Conservation (phyloP, 805 yeast species). For the Cyberlindnera mrakii region DNA sequence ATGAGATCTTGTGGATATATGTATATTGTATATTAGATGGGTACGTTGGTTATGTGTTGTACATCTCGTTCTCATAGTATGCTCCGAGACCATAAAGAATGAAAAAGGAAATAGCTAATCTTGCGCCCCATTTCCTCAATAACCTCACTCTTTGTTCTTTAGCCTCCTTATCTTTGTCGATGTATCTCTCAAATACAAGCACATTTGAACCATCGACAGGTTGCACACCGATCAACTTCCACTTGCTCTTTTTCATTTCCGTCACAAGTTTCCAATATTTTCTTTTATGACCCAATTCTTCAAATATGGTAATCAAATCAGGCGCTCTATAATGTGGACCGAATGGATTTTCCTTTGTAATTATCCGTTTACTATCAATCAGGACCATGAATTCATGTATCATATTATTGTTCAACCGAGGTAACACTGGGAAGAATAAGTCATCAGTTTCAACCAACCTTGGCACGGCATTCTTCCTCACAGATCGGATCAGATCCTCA, state of each 20-base stretch:
- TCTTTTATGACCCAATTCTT: slow-evolving; percentile 33
- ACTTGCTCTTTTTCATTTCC: slow-evolving; percentile 32
- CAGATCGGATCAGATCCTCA: slow-evolving; percentile 7
- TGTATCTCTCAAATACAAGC: slow-evolving; percentile 35
- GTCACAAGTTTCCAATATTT: slow-evolving; percentile 30
- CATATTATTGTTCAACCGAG: slow-evolving; percentile 2
- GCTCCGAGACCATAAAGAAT: neutral
- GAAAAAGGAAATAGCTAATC: neutral
- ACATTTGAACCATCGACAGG: slow-evolving; percentile 23
- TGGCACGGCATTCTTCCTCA: slow-evolving; percentile 16
- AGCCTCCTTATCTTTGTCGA: slow-evolving; percentile 9
- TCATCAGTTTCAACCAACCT: slow-evolving; percentile 8
- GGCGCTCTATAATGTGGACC: slow-evolving; percentile 30
- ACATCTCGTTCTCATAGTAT: neutral
- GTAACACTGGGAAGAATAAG: slow-evolving; percentile 19
- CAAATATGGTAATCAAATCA: slow-evolving; percentile 37
- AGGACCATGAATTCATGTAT: slow-evolving; percentile 21
- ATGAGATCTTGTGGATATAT: neutral
- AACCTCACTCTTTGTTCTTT: neutral
- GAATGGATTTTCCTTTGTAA: slow-evolving; percentile 33
- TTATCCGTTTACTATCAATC: slow-evolving; percentile 11
- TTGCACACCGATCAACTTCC: slow-evolving; percentile 26
- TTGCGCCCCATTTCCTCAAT: neutral
- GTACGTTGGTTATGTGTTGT: neutral
- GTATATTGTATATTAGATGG: slow-evolving; percentile 2